Evolutionary conservation across 108 stramenopile genomes (phyloP).

Genomic region (Stephanodiscus minutulus): DNA sequence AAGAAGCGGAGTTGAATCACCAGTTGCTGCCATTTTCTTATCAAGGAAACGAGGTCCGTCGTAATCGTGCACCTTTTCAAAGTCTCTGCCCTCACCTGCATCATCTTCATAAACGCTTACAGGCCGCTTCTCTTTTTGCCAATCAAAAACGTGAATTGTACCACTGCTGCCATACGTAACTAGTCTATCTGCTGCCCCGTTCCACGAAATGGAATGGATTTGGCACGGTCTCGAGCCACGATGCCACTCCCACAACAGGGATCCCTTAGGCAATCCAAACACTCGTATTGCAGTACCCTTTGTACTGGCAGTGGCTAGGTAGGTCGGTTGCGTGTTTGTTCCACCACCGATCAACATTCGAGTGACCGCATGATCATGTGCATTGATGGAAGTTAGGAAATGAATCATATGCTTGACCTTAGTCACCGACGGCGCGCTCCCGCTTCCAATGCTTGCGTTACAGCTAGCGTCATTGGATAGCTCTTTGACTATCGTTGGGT

Average conservation of each 20-base stretch:
- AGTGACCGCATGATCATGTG: conserved; percentile 44
- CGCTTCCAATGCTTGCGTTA: conserved; percentile 31
- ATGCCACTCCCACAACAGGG: conserved; percentile 45
- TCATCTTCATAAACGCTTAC: neutral
- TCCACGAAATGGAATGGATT: conserved; percentile 40
- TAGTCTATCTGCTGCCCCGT: conserved; percentile 38
- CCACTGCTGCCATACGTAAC: conserved; percentile 42
- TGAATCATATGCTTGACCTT: conserved; percentile 33
- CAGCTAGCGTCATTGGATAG: conserved; percentile 10
- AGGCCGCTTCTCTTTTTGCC: conserved; percentile 17
- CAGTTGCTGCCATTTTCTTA: neutral
- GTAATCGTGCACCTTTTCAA: conserved; percentile 17
- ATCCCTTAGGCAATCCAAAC: conserved; percentile 43
- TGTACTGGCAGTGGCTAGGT: conserved; percentile 31
- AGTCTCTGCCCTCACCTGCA: conserved; percentile 19
- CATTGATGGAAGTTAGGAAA: conserved; percentile 38
- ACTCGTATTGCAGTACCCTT: conserved; percentile 44
- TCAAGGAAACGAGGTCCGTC: neutral
- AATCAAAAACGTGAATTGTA: conserved; percentile 44
- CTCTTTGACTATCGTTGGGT: conserved; percentile 33
- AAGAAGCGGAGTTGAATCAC: conserved; percentile 20
- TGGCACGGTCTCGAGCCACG: conserved; percentile 43
- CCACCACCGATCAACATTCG: conserved; percentile 45
- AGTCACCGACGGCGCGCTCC: conserved; percentile 16
- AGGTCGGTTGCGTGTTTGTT: conserved; percentile 3